Evolutionary conservation across 345 rosid species (phyloP), one percentile per base, ranked within the genome.

Genomic region (Populus alba): DNA sequence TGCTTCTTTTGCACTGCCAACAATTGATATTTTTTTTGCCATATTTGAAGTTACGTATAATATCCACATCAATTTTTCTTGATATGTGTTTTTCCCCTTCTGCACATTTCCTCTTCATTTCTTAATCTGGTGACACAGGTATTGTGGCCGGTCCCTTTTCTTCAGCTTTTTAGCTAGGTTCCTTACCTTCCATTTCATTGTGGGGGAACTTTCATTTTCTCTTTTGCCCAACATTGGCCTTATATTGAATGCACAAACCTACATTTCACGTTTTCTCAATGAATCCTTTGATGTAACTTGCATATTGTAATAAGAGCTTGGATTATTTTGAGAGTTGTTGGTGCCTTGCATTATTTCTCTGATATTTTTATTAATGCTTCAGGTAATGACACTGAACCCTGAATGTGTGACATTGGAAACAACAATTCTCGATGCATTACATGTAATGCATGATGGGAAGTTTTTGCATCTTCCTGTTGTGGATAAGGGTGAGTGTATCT

Each of bases 321-420:
- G 1, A n/a, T 59, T 45, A 18, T 49, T 7, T 71, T 72, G 39
- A n/a, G 35, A 23, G 18, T 66, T 55, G 3, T 15, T 47, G 38
- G 38, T 71, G 18, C 27, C 41, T 55, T 75, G 17, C 22, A 23
- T 43, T 39, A 39, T 51, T 38, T 71, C 20, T 37, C 37, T 33
- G 49, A 2, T 68, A 35, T 43, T 74, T 51, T 57, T 31, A 27
- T 71, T 45, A 27, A 39, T 82, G 76, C 23, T 72, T n/a, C 70
- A 92, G 97, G 97, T 97, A 18, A 97, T 97, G 99, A 94, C 99
- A 0, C 89, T 92, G 4, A 97, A 92, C 73, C 98, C 99, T 0
- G 97, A 97, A 84, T 91, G 92, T 82, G 98, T 86, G 11, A 86
- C 86, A 13, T 12, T 97, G 18, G 99, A 94, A 77, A 91, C 94